A percentile compares a stretch with the other conserved stretches of the same genome.
These are phyloP conservation scores for Tuber indicum DNA, from an alignment of 495 filamentous ascomycete species.

Conservation along the genomic window DNA sequence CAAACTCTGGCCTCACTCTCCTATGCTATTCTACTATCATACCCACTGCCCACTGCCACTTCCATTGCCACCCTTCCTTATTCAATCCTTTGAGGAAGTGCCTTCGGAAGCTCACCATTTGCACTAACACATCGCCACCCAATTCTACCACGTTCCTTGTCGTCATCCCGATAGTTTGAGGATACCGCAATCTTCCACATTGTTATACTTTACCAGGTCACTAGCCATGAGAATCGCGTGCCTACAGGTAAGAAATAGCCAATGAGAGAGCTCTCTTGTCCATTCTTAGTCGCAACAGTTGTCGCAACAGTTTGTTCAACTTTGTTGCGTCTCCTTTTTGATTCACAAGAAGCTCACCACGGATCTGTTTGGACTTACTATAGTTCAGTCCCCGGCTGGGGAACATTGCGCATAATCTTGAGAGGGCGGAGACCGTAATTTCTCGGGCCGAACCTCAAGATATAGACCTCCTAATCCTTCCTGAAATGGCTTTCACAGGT, in stretches of 20 bases:
- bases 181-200: conserved; percentile 7
- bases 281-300: conserved; percentile 7
- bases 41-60: conserved; percentile 6
- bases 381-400: conserved; percentile 53
- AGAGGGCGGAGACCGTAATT: conserved; percentile 65
- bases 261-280: conserved; percentile 11
- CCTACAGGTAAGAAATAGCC: conserved; percentile 38
- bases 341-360: conserved; percentile 14
- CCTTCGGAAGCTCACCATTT: conserved; percentile 6
- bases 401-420: conserved; percentile 68
- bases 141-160: not conserved
- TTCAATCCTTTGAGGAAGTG: conserved; percentile 1
- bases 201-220: conserved; percentile 23
- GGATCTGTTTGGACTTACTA: conserved; percentile 6
- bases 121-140: conserved; percentile 11
- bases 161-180: conserved; percentile 9
- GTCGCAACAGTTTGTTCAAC: not conserved
- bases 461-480: conserved; percentile 69
- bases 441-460: conserved; percentile 50
- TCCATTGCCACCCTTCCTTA: conserved; percentile 13
- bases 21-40: not conserved
- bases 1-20: conserved; percentile 14
- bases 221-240: conserved; percentile 42
- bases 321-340: not conserved
- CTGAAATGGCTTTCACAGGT: conserved; percentile 86